These are phyloP conservation scores for Yamadazyma trypodendri DNA, from an alignment of 1,139 yeast genomes.

Conservation along the genomic window DNA sequence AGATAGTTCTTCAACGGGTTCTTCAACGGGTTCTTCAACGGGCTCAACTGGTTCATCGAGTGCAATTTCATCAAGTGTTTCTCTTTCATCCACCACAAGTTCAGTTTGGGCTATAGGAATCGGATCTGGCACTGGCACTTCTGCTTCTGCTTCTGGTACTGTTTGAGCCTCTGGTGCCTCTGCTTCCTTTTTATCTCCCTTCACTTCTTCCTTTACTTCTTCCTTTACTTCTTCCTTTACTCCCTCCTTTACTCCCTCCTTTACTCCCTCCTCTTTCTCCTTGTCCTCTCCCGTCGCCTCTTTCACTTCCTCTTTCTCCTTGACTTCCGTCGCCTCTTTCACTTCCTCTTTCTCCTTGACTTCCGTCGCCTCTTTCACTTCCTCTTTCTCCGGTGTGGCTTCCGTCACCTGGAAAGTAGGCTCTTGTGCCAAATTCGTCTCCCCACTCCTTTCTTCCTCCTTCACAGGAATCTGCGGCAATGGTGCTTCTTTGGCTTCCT, in stretches of 20 bases:
- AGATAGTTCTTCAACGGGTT: not conserved
- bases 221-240: conserved; percentile 11
- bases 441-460: not conserved
- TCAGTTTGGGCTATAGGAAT: not conserved
- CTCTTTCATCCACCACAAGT: conserved; percentile 6
- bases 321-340: conserved; percentile 2
- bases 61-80: not conserved
- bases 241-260: not conserved
- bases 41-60: not conserved
- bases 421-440: conserved; percentile 4
- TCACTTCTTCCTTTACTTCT: conserved; percentile 9
- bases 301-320: conserved; percentile 4
- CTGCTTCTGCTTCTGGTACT: conserved; percentile 5
- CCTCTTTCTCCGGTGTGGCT: conserved; percentile 10
- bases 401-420: conserved; percentile 11
- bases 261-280: conserved; percentile 3
- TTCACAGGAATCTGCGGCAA: conserved; percentile 7
- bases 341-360: conserved; percentile 3
- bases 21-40: conserved; percentile 1
- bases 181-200: not conserved
- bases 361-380: conserved; percentile 3
- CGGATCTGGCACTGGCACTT: too few relatives aligned
- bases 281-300: not conserved
- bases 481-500: conserved; percentile 3
- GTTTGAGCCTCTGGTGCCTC: conserved; percentile 2